These are phyloP conservation scores for Kurtzmaniella quercitrusa DNA, from an alignment of 1,139 yeast genomes.

Conservation along the genomic window DNA sequence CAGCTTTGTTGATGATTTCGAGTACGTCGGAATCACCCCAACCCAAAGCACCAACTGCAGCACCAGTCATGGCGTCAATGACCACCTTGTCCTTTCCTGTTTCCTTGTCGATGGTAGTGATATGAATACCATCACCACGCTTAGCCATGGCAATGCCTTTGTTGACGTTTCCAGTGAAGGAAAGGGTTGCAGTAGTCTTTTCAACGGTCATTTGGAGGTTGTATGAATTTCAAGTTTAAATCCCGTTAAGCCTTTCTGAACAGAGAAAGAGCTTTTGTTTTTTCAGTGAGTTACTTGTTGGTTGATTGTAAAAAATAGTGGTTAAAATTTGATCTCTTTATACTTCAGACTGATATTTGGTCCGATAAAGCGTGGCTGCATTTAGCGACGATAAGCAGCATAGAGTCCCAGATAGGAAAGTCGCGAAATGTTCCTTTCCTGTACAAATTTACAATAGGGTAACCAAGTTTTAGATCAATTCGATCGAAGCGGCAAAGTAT, in stretches of 20 bases:
- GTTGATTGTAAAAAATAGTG: too few species aligned
- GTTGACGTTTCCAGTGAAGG: constrained; percentile 5
- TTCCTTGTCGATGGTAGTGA: constrained; percentile 45
- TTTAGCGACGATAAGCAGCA: not conserved
- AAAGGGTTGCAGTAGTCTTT: constrained; percentile 2
- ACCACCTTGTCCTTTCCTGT: constrained; percentile 38
- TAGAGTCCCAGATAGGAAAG: not conserved
- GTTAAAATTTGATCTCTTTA: too few species aligned
- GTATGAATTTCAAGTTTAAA: too few species aligned
- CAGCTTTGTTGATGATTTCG: constrained; percentile 47
- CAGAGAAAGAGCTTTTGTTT: too few species aligned
- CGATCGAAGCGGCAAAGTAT: too few species aligned
- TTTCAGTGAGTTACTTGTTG: too few species aligned
- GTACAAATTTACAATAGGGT: not conserved
- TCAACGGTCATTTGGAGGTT: constrained; percentile 7
- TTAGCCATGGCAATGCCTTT: constrained; percentile 33
- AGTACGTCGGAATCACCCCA: constrained; percentile 53
- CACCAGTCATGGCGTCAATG: constrained; percentile 60
- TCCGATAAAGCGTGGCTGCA: not conserved
- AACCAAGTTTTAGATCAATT: too few species aligned
- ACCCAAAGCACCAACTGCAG: constrained; percentile 62
- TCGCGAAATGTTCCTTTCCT: not conserved
- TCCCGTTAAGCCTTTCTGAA: too few species aligned
- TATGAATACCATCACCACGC: constrained; percentile 45
- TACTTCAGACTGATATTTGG: too few species aligned